These are phyloP conservation scores for Tuber brumale DNA, from an alignment of 495 filamentous ascomycete genomes.

Conservation along the genomic window DNA sequence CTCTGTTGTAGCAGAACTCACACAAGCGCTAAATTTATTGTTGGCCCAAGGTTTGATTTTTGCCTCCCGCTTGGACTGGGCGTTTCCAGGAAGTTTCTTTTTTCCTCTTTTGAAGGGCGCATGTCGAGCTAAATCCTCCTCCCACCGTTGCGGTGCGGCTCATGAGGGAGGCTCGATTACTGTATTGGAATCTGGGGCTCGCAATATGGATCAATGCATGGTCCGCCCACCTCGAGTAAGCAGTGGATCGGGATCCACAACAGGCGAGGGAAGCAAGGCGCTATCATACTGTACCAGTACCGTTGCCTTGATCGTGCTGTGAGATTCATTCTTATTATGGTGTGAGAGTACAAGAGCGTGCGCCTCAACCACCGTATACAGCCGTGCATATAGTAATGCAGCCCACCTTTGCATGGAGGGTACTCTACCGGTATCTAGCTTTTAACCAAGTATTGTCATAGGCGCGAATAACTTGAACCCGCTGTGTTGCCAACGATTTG, in stretches of 20 bases:
- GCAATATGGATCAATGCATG: slow-evolving; percentile 4
- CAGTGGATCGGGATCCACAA: slow-evolving; percentile 3
- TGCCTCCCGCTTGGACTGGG: background rate
- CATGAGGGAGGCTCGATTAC: background rate
- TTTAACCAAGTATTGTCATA: background rate
- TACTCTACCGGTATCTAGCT: background rate
- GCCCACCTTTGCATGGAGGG: background rate
- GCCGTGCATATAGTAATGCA: background rate
- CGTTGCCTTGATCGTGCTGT: background rate
- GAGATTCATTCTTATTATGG: background rate
- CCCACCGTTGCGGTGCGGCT: background rate
- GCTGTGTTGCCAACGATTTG: background rate
- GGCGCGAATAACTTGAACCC: background rate
- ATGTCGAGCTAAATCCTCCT: background rate
- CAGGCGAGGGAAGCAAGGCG: background rate
- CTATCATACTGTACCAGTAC: background rate
- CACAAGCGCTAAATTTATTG: background rate
- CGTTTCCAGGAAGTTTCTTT: slow-evolving; percentile 10
- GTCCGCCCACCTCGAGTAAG: background rate
- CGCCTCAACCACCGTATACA: background rate
- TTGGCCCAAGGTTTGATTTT: background rate
- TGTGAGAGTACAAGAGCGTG: background rate
- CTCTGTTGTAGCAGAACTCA: background rate
- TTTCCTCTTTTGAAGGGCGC: background rate
- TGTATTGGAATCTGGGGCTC: background rate